A percentile compares a stretch with the other conserved stretches of the same genome.
Evolutionary conservation across 164 flowering plant genomes (phyloP).

Genomic region (Tetrastigma voinierianum): DNA sequence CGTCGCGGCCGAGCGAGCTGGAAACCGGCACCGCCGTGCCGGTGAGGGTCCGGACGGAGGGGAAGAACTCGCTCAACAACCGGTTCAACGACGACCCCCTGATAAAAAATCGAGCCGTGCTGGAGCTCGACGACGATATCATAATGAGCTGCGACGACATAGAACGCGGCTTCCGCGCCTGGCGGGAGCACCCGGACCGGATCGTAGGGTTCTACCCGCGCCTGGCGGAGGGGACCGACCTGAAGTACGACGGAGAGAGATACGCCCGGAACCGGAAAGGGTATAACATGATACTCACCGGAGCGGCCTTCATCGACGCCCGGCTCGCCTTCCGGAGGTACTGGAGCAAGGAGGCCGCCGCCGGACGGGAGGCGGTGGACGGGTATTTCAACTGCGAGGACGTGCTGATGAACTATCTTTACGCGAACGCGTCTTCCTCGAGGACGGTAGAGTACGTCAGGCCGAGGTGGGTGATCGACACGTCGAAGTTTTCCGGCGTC

Average conservation of each 20-base stretch:
- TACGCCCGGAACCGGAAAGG: conserved; percentile 68
- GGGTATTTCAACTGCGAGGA: conserved; percentile 86
- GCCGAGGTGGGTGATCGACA: conserved; percentile 89
- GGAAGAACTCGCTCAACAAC: conserved; percentile 78
- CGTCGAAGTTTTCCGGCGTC: conserved; percentile 76
- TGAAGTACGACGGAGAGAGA: conserved; percentile 76
- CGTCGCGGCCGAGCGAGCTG: conserved; percentile 56
- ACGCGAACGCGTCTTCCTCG: conserved; percentile 69
- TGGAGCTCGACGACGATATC: conserved; percentile 95
- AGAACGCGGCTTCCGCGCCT: conserved; percentile 80
- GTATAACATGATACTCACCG: conserved; percentile 87
- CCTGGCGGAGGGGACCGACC: conserved; percentile 46
- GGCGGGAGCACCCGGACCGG: conserved; percentile 87
- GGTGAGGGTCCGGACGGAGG: conserved; percentile 70
- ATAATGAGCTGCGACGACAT: conserved; percentile 91
- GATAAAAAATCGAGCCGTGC: conserved; percentile 73
- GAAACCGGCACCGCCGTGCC: conserved; percentile 88
- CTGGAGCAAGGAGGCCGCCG: conserved; percentile 66
- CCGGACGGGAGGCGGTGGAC: conserved; percentile 72
- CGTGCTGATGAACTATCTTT: conserved; percentile 78
- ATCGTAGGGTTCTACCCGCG: conserved; percentile 94
- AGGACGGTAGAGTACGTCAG: conserved; percentile 77
- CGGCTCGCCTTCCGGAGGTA: conserved; percentile 62
- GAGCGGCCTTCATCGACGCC: conserved; percentile 84
- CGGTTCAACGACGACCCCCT: conserved; percentile 68